Percentiles rank a stretch among this genome's conserved stretches.
Evolutionary conservation across 164 flowering plant species (phyloP).

Genomic region (Piper betle): DNA sequence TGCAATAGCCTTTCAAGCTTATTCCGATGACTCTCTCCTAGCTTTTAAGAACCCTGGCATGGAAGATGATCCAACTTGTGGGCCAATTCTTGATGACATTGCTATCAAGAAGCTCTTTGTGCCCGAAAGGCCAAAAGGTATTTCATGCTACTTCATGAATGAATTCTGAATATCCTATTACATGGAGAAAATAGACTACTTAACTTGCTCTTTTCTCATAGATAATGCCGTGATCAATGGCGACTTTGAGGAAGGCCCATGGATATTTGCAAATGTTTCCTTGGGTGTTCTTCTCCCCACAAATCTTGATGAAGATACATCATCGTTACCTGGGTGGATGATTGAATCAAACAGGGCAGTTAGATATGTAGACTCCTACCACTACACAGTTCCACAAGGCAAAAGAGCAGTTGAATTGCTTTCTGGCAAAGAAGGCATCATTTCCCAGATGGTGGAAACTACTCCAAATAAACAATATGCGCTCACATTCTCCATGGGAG

Average conservation of each 20-base stretch:
- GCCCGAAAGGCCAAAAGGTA: slow-evolving; percentile 74
- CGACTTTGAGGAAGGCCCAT: slow-evolving; percentile 91
- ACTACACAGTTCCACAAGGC: slow-evolving; percentile 63
- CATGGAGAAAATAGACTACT: neutral
- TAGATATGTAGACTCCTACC: slow-evolving; percentile 72
- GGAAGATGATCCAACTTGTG: slow-evolving; percentile 97
- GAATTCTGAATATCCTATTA: neutral
- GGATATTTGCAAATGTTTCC: slow-evolving; percentile 69
- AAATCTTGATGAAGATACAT: slow-evolving; percentile 74
- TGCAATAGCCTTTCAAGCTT: slow-evolving; percentile 64
- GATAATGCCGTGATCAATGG: slow-evolving; percentile 81
- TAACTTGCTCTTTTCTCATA: slow-evolving; percentile 13
- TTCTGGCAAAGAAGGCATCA: slow-evolving; percentile 95
- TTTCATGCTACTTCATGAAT: neutral
- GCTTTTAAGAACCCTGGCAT: slow-evolving; percentile 71
- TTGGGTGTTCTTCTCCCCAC: slow-evolving; percentile 89
- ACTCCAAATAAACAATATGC: slow-evolving; percentile 43
- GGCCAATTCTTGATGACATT: slow-evolving; percentile 84
- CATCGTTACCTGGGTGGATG: slow-evolving; percentile 86
- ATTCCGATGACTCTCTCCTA: slow-evolving; percentile 30
- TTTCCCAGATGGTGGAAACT: slow-evolving; percentile 89
- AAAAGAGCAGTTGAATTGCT: slow-evolving; percentile 79
- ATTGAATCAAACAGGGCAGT: slow-evolving; percentile 90
- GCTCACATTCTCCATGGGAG: slow-evolving; percentile 60
- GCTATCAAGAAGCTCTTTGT: slow-evolving; percentile 87